phyloP scores from a whole-genome alignment of 768 basidiomycete genomes.

The Pleurotus sapidus region DNA sequence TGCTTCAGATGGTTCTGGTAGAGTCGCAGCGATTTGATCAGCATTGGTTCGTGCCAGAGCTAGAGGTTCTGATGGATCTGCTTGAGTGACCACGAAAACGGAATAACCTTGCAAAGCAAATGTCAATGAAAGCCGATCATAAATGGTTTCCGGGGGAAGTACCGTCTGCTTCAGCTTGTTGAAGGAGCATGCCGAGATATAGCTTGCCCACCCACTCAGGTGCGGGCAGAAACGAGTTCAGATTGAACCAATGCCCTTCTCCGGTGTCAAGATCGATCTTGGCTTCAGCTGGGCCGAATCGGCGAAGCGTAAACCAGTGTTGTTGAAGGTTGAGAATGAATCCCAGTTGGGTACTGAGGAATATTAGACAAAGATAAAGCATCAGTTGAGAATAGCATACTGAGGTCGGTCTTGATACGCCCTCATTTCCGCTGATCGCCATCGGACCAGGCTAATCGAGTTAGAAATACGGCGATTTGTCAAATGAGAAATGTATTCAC shows the following conservation, averaged over 20 bases:
- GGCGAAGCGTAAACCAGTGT: slow-evolving; percentile 88
- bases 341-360: slow-evolving; percentile 68
- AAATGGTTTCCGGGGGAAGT: slow-evolving; percentile 1
- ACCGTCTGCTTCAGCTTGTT: slow-evolving; percentile 88
- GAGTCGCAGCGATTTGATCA: slow-evolving; percentile 65
- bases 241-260: slow-evolving; percentile 82
- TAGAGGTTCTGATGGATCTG: slow-evolving; percentile 49
- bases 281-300: slow-evolving; percentile 53
- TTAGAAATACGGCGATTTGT: slow-evolving; percentile 13
- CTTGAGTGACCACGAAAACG: slow-evolving; percentile 71
- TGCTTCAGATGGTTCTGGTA: slow-evolving; percentile 46
- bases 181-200: slow-evolving; percentile 82
- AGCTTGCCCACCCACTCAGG: slow-evolving; percentile 85
- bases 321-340: slow-evolving; percentile 85
- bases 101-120: slow-evolving; percentile 59
- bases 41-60: slow-evolving; percentile 65
- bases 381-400: slow-evolving; percentile 37
- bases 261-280: slow-evolving; percentile 41
- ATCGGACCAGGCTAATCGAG: slow-evolving; percentile 64
- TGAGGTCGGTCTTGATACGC: slow-evolving; percentile 74
- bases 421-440: slow-evolving; percentile 83
- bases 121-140: neutral
- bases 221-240: slow-evolving; percentile 67
- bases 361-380: neutral
- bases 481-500: slow-evolving; percentile 34